These are phyloP conservation scores for Monosporascus sp. DNA, from an alignment of 2,329 filamentous ascomycete genomes.

Conservation along the genomic window DNA sequence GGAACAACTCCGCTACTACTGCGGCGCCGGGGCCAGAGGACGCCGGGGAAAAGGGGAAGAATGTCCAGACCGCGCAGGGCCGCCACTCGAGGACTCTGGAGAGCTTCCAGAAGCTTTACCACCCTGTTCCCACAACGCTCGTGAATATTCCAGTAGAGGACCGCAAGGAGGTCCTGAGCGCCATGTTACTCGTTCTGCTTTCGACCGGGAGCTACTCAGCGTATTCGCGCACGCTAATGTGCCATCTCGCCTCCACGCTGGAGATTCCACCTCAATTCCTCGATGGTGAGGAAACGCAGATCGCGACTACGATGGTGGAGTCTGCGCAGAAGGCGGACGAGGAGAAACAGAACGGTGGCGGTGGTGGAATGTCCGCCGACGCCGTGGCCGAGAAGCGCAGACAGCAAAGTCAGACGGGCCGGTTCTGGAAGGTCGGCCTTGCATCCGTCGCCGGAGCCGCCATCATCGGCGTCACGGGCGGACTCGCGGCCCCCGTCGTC, in stretches of 20 bases:
- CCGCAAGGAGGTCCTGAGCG: slow-evolving; percentile 60
- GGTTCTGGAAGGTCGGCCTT: slow-evolving; percentile 87
- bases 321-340: slow-evolving; percentile 50
- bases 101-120: slow-evolving; percentile 46
- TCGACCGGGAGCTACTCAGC: slow-evolving; percentile 71
- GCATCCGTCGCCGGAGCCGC: slow-evolving; percentile 85
- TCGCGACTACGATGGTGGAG: slow-evolving; percentile 69
- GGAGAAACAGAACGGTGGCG: slow-evolving; percentile 27
- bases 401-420: slow-evolving; percentile 62
- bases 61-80: not conserved
- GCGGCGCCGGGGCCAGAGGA: slow-evolving; percentile 23
- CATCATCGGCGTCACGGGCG: slow-evolving; percentile 85
- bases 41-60: not conserved
- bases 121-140: slow-evolving; percentile 48
- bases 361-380: slow-evolving; percentile 63
- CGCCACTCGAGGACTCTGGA: slow-evolving; percentile 25
- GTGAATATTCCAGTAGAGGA: slow-evolving; percentile 53
- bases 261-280: slow-evolving; percentile 57
- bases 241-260: slow-evolving; percentile 64
- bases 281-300: slow-evolving; percentile 65
- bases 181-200: slow-evolving; percentile 63
- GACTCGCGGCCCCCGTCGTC: slow-evolving; percentile 81
- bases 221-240: slow-evolving; percentile 63
- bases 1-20: too few species aligned
- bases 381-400: slow-evolving; percentile 69